Conservation (phyloP, 768 basidiomycete genomes). For the Lanmaoa pseudosensibilis region DNA sequence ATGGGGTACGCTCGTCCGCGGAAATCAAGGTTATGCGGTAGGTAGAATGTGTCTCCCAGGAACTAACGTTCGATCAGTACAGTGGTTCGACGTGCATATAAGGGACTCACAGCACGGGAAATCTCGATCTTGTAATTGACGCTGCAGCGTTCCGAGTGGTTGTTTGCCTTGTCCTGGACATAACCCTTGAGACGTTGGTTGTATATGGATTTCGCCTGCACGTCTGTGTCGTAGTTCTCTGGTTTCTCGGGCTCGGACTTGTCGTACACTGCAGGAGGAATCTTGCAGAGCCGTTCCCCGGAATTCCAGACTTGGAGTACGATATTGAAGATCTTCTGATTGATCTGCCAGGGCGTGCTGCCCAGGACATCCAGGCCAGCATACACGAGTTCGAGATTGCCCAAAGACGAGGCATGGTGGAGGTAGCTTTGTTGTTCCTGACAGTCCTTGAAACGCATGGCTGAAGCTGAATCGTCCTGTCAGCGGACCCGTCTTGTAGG, state of each 20-base stretch:
- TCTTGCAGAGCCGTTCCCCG: conserved; percentile 77
- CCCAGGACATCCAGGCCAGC: conserved; percentile 90
- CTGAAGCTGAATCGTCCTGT: conserved; percentile 43
- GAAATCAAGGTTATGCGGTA: conserved; percentile 97
- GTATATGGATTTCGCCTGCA: conserved; percentile 55
- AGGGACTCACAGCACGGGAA: conserved; percentile 71
- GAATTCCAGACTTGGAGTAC: conserved; percentile 85
- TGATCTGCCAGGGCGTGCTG: conserved; percentile 87
- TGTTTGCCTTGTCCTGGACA: conserved; percentile 64
- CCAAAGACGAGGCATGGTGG: conserved; percentile 64
- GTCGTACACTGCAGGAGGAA: conserved; percentile 74
- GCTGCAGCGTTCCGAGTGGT: conserved; percentile 89
- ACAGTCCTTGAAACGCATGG: conserved; percentile 93
- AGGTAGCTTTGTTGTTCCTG: conserved; percentile 82
- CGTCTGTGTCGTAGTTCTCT: conserved; percentile 47
- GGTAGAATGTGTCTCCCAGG: conserved; percentile 82
- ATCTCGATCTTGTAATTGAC: conserved; percentile 98
- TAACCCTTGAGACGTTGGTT: conserved; percentile 55
- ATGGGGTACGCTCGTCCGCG: conserved; percentile 96
- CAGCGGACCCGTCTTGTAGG: background rate
- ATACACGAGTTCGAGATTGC: conserved; percentile 81
- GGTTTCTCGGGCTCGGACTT: conserved; percentile 58
- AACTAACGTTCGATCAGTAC: conserved; percentile 48
- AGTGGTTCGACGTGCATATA: background rate
- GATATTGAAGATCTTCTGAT: conserved; percentile 71